Evolutionary conservation across 2,329 filamentous ascomycete species (phyloP).

Genomic region (Rhytidhysteron rufulum): DNA sequence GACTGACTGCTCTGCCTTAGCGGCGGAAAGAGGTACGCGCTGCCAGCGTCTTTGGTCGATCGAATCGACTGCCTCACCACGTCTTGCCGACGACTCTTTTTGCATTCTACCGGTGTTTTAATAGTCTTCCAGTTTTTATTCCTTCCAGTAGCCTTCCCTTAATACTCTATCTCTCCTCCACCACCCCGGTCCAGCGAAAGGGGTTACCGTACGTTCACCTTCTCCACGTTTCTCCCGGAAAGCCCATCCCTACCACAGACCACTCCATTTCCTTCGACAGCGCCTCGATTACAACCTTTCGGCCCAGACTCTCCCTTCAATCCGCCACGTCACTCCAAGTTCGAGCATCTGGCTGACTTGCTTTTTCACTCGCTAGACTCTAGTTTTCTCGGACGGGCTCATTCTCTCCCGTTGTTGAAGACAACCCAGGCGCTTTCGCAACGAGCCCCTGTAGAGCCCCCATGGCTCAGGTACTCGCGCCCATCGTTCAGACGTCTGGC

Average conservation of each 20-base stretch:
- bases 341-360: neutral
- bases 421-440: too few relatives aligned
- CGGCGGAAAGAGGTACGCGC: slow-evolving; percentile 37
- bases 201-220: slow-evolving; percentile 22
- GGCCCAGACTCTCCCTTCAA: slow-evolving; percentile 2
- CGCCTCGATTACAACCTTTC: too few relatives aligned
- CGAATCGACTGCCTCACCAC: slow-evolving; percentile 32
- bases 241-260: slow-evolving; percentile 18
- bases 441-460: slow-evolving; percentile 18
- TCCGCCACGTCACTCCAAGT: slow-evolving; percentile 8
- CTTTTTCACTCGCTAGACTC: slow-evolving; percentile 1
- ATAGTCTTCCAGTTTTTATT: slow-evolving; percentile 28
- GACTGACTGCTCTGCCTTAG: slow-evolving; percentile 22
- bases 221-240: slow-evolving; percentile 11
- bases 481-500: slow-evolving; percentile 43
- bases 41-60: slow-evolving; percentile 35
- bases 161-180: slow-evolving; percentile 11
- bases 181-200: slow-evolving; percentile 14
- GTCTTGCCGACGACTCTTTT: slow-evolving; percentile 21
- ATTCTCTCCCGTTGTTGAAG: slow-evolving; percentile 8
- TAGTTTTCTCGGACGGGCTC: too few relatives aligned
- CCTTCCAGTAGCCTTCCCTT: slow-evolving; percentile 23
- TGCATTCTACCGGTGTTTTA: slow-evolving; percentile 36
- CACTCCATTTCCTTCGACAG: slow-evolving; percentile 8
- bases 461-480: slow-evolving; percentile 46